These are phyloP conservation scores for Phytopythium boreale DNA, from an alignment of 352 stramenopile species.

Conservation along the genomic window DNA sequence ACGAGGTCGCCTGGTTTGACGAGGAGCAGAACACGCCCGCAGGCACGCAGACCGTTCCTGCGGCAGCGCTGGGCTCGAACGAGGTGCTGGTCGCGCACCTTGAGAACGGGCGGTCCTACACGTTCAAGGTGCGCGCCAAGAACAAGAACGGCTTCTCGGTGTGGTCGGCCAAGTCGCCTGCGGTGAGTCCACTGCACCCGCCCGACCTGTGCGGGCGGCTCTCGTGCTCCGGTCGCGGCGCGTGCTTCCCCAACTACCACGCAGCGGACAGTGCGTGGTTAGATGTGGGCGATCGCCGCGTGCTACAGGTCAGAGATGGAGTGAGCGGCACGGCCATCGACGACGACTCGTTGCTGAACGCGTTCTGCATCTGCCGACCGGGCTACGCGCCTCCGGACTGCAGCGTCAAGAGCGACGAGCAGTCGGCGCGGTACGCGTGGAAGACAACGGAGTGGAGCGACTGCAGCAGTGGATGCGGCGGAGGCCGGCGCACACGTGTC, in stretches of 20 bases:
- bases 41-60: conserved; percentile 32
- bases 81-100: conserved; percentile 38
- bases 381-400: conserved; percentile 63
- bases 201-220: conserved; percentile 62
- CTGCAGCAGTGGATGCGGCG: conserved; percentile 63
- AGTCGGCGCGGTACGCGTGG: conserved; percentile 40
- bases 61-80: conserved; percentile 2
- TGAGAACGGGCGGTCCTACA: conserved; percentile 59
- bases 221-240: conserved; percentile 60
- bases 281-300: not conserved
- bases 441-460: conserved; percentile 51
- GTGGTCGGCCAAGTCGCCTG: conserved; percentile 69
- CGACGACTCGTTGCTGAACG: conserved; percentile 23
- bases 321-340: conserved; percentile 16
- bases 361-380: conserved; percentile 58
- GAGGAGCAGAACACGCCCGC: conserved; percentile 37
- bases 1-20: conserved; percentile 65
- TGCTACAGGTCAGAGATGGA: not conserved
- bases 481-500: conserved; percentile 40
- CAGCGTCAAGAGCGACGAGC: conserved; percentile 37
- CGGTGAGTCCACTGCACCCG: conserved; percentile 66
- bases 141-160: conserved; percentile 64
- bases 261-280: conserved; percentile 5
- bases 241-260: conserved; percentile 66
- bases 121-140: conserved; percentile 66